These are phyloP conservation scores for Paraphysoderma sedebokerense DNA, from an alignment of 371 early-diverging fungal species.

Conservation along the genomic window DNA sequence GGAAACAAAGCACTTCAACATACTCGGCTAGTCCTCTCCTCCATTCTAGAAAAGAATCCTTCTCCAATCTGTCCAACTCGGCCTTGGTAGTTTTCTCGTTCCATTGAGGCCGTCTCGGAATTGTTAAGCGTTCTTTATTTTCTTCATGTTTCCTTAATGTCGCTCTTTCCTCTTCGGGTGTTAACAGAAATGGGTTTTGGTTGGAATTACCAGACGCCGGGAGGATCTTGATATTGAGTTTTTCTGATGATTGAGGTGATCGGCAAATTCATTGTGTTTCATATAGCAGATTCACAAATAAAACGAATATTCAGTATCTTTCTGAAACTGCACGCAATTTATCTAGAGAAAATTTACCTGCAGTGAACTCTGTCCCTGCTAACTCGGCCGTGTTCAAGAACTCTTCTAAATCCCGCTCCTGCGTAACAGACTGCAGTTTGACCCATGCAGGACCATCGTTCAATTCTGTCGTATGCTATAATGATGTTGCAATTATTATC, in stretches of 20 bases:
- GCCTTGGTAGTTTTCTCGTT: constrained; percentile 62
- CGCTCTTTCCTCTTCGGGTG: constrained; percentile 54
- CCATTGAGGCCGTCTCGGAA: constrained; percentile 83
- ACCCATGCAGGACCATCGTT: constrained; percentile 70
- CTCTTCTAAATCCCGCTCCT: constrained; percentile 89
- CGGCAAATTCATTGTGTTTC: constrained; percentile 1
- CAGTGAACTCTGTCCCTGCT: constrained; percentile 90
- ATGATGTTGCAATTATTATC: neutral
- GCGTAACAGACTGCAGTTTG: constrained; percentile 84
- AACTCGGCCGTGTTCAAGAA: constrained; percentile 87
- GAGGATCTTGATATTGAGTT: constrained; percentile 71
- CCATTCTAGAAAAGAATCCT: constrained; percentile 82
- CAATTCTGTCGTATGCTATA: constrained; percentile 70
- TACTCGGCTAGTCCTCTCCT: constrained; percentile 63
- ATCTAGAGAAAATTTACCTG: constrained; percentile 28
- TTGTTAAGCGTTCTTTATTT: constrained; percentile 46
- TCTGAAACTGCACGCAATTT: neutral
- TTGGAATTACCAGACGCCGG: constrained; percentile 22
- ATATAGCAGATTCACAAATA: neutral
- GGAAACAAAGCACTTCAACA: too few species aligned
- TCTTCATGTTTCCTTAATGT: constrained; percentile 55
- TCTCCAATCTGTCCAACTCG: constrained; percentile 62
- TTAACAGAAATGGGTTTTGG: constrained; percentile 59
- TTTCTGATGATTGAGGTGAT: constrained; percentile 23
- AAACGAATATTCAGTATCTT: neutral